Evolutionary conservation across 2,329 filamentous ascomycete genomes (phyloP).

Genomic region (Dactylellina leptospora): DNA sequence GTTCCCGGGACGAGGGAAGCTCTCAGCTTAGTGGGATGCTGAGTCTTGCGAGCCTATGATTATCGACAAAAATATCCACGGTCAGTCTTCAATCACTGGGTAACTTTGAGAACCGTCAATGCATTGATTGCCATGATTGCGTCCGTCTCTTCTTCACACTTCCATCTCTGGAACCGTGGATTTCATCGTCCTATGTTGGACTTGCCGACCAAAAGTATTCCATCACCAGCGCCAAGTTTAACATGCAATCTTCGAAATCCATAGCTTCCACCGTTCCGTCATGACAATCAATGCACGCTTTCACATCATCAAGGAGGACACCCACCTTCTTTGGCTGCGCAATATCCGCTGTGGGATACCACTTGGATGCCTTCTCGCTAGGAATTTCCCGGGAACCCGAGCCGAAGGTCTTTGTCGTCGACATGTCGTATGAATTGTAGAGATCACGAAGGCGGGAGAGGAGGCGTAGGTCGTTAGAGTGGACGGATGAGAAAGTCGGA

Average conservation of each 20-base stretch:
- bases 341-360: constrained; percentile 97
- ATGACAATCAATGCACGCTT: constrained; percentile 24
- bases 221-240: background rate
- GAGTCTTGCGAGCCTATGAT: constrained; percentile 89
- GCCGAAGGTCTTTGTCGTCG: constrained; percentile 87
- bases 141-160: background rate
- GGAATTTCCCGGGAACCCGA: constrained; percentile 92
- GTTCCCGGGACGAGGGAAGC: constrained; percentile 90
- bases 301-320: constrained; percentile 20
- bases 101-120: constrained; percentile 15
- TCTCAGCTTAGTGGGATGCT: constrained; percentile 87
- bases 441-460: constrained; percentile 21
- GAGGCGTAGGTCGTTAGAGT: constrained; percentile 28
- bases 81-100: constrained; percentile 41
- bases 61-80: constrained; percentile 55
- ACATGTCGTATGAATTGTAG: constrained; percentile 65
- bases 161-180: background rate
- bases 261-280: constrained; percentile 32
- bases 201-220: background rate
- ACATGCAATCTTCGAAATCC: constrained; percentile 14
- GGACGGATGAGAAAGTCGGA: constrained; percentile 15
- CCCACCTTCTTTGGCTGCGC: constrained; percentile 91
- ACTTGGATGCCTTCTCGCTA: constrained; percentile 95
- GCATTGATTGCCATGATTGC: constrained; percentile 4
- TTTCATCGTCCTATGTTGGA: constrained; percentile 1